A percentile compares a stretch with the other conserved stretches of the same genome.
Conservation (phyloP, 1,284 basidiomycete genomes). For the Ganoderma meredithae region DNA sequence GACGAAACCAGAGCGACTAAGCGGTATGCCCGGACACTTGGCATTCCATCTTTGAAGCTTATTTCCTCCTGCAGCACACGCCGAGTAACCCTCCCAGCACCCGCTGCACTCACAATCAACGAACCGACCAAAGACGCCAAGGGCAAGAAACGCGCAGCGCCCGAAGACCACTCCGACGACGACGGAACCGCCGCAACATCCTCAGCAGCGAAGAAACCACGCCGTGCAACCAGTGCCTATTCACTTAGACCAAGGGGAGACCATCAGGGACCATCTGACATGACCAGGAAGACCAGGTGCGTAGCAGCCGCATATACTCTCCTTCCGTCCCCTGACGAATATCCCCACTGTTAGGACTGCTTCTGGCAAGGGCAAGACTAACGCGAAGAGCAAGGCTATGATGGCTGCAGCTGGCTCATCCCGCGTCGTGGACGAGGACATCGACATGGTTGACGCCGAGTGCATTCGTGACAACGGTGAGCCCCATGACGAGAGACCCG, state of each 20-base stretch:
- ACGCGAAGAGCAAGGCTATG: constrained; percentile 65
- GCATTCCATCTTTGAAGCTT: constrained; percentile 18
- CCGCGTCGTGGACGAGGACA: constrained; percentile 69
- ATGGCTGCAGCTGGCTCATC: constrained; percentile 62
- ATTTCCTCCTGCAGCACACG: constrained; percentile 54
- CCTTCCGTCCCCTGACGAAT: not conserved
- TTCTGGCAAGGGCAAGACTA: constrained; percentile 67
- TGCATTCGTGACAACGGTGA: constrained; percentile 66
- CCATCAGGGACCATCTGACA: constrained; percentile 54
- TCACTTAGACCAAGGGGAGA: constrained; percentile 69
- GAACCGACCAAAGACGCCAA: constrained; percentile 76
- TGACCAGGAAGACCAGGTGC: constrained; percentile 79
- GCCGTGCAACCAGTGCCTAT: constrained; percentile 59
- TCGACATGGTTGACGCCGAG: constrained; percentile 77
- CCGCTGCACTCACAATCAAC: constrained; percentile 70
- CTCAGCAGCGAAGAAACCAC: constrained; percentile 61
- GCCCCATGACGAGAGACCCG: constrained; percentile 52
- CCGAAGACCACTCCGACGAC: constrained; percentile 70
- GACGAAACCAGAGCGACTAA: constrained; percentile 62
- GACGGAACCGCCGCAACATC: constrained; percentile 57
- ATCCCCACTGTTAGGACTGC: constrained; percentile 46
- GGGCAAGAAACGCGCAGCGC: constrained; percentile 85
- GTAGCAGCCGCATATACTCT: constrained; percentile 24
- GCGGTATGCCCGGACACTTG: constrained; percentile 55
- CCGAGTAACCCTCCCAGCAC: constrained; percentile 56